These are phyloP conservation scores for Apiosordaria backusii DNA, from an alignment of 495 filamentous ascomycete genomes.

Conservation along the genomic window DNA sequence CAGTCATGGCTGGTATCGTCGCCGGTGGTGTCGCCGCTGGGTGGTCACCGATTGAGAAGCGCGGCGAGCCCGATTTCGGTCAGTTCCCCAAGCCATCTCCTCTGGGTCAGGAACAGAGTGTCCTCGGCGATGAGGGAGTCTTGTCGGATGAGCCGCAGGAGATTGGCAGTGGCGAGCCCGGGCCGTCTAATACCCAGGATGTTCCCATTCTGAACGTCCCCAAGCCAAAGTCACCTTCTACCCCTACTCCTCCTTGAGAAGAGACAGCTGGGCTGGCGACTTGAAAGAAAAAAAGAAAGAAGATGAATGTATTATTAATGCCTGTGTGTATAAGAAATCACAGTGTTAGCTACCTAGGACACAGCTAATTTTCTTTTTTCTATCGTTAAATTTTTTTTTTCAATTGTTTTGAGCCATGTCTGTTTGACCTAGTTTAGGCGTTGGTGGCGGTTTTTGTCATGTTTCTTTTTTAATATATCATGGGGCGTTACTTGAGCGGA, in stretches of 20 bases:
- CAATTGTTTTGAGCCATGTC: not conserved
- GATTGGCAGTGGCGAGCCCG: constrained; percentile 27
- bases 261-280: too few relatives aligned
- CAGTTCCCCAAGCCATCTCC: constrained; percentile 21
- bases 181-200: constrained; percentile 17
- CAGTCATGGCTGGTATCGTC: constrained; percentile 84
- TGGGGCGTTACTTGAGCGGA: not conserved
- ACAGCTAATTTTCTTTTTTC: not conserved
- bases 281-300: not conserved
- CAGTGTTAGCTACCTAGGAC: not conserved
- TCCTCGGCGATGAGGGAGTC: constrained; percentile 22
- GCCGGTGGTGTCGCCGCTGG: constrained; percentile 78
- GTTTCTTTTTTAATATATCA: not conserved
- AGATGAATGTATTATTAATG: not conserved
- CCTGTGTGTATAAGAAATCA: not conserved
- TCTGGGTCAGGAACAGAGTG: constrained; percentile 22
- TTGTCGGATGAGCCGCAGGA: constrained; percentile 41
- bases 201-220: constrained; percentile 43
- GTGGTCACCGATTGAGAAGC: constrained; percentile 78
- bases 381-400: not conserved
- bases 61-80: constrained; percentile 28
- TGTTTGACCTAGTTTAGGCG: not conserved
- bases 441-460: not conserved
- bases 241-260: constrained; percentile 3
- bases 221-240: constrained; percentile 29